A percentile compares a stretch with the other conserved stretches of the same genome.
phyloP scores from a whole-genome alignment of 2,329 filamentous ascomycete species.

The Diaporthe sp. region DNA sequence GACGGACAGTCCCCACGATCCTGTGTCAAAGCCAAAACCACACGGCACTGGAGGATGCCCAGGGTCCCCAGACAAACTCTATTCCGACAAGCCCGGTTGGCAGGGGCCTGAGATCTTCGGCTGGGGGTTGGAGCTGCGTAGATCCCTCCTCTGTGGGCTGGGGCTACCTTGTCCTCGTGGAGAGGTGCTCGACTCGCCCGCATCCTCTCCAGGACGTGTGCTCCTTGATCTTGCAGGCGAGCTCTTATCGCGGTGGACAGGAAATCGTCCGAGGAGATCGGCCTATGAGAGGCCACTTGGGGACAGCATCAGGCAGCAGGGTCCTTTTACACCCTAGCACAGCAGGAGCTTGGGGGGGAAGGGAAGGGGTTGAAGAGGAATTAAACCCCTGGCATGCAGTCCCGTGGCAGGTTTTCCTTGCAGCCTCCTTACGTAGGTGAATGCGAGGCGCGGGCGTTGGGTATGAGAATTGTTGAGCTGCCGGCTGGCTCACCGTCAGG shows the following conservation, averaged over 20 bases:
- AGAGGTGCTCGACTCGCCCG: slow-evolving; percentile 15
- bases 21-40: slow-evolving; percentile 35
- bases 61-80: slow-evolving; percentile 33
- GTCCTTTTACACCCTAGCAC: neutral
- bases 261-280: slow-evolving; percentile 5
- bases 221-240: slow-evolving; percentile 24
- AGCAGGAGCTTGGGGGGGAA: neutral
- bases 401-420: neutral
- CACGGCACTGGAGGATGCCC: neutral
- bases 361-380: slow-evolving; percentile 5
- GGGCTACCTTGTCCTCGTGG: neutral
- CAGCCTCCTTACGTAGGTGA: neutral
- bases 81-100: slow-evolving; percentile 16
- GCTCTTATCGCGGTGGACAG: slow-evolving; percentile 12
- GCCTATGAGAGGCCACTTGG: neutral
- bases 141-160: neutral
- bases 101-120: slow-evolving; percentile 9
- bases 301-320: slow-evolving; percentile 8
- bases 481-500: neutral
- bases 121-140: slow-evolving; percentile 15
- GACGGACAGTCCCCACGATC: slow-evolving; percentile 31
- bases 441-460: neutral
- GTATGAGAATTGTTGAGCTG: neutral
- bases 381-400: neutral
- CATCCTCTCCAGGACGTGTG: neutral